phyloP scores from a whole-genome alignment of 805 yeast species.

The Suhomyces faveliae region DNA sequence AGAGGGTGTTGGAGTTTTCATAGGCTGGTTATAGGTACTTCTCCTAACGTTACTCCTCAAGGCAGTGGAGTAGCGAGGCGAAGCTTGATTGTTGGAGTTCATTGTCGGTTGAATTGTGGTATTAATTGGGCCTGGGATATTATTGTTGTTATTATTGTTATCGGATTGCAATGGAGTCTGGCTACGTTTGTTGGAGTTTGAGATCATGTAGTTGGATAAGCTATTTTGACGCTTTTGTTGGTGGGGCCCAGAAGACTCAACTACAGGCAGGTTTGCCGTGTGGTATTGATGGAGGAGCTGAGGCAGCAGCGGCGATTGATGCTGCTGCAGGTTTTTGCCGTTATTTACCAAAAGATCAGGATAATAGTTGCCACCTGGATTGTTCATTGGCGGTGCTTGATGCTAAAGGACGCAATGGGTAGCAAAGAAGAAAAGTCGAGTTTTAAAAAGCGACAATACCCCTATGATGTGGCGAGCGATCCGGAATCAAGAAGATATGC shows the following conservation, averaged over 20 bases:
- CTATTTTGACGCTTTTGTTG: slow-evolving; percentile 44
- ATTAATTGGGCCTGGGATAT: slow-evolving; percentile 16
- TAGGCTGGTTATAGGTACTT: slow-evolving; percentile 13
- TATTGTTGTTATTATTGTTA: slow-evolving; percentile 8
- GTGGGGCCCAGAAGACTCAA: background rate
- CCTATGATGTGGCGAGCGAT: background rate
- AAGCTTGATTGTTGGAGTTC: slow-evolving; percentile 1
- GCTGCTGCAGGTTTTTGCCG: slow-evolving; percentile 1
- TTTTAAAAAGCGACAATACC: background rate
- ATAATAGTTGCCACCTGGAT: slow-evolving; percentile 4
- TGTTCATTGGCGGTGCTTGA: slow-evolving; percentile 2
- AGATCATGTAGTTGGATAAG: slow-evolving; percentile 32
- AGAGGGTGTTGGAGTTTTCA: slow-evolving; percentile 41
- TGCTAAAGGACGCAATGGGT: background rate
- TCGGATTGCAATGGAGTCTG: slow-evolving; percentile 22
- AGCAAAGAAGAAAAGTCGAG: background rate
- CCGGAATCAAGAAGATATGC: background rate
- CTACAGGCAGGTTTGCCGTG: slow-evolving; percentile 1
- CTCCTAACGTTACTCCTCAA: slow-evolving; percentile 13
- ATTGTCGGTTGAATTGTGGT: background rate
- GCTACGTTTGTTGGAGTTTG: slow-evolving; percentile 35
- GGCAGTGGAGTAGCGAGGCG: background rate
- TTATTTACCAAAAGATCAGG: slow-evolving; percentile 8
- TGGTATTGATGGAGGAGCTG: background rate
- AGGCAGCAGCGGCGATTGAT: background rate